Percentiles rank a stretch among this genome's conserved stretches.
These are phyloP conservation scores for Psidium friedrichsthalianum DNA, from an alignment of 345 rosid genomes.

Conservation along the genomic window DNA sequence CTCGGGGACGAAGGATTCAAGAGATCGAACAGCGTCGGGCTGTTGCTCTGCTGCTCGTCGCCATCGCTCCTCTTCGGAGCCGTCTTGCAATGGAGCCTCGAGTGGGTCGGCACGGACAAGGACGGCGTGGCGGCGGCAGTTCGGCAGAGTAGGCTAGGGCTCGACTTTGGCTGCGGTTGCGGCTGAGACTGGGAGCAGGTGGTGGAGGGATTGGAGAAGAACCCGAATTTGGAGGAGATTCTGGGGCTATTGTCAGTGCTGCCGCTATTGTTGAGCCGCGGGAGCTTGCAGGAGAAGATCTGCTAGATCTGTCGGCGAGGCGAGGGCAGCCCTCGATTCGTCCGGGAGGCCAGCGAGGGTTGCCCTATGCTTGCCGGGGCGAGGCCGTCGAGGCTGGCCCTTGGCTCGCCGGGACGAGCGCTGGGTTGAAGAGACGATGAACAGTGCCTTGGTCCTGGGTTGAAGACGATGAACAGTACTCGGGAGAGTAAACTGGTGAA, in stretches of 20 bases:
- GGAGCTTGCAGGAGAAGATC: constrained; percentile 14
- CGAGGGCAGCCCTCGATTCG: too few species aligned
- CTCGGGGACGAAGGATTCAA: constrained; percentile 66
- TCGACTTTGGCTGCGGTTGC: constrained; percentile 38
- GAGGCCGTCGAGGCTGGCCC: too few species aligned
- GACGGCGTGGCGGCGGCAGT: constrained; percentile 21
- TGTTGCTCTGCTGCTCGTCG: neutral
- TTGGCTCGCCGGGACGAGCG: too few species aligned
- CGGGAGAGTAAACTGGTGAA: too few species aligned
- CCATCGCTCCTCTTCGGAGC: constrained; percentile 5
- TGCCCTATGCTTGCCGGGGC: too few species aligned
- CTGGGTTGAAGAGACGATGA: too few species aligned
- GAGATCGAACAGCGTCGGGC: constrained; percentile 29
- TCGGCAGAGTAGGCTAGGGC: constrained; percentile 46
- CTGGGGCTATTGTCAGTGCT: constrained; percentile 22
- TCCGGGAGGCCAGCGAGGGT: too few species aligned
- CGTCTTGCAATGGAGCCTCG: constrained; percentile 47
- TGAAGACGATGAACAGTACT: too few species aligned
- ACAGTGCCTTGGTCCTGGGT: too few species aligned
- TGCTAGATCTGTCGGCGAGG: too few species aligned
- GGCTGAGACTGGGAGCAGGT: constrained; percentile 47
- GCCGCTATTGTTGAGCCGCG: neutral
- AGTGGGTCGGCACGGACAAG: constrained; percentile 45
- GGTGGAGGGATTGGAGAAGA: constrained; percentile 79
- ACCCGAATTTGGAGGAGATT: constrained; percentile 50